Percentiles rank a stretch among this genome's conserved stretches.
Conservation (phyloP, 257 asterid species). For the Jacaranda copaia region DNA sequence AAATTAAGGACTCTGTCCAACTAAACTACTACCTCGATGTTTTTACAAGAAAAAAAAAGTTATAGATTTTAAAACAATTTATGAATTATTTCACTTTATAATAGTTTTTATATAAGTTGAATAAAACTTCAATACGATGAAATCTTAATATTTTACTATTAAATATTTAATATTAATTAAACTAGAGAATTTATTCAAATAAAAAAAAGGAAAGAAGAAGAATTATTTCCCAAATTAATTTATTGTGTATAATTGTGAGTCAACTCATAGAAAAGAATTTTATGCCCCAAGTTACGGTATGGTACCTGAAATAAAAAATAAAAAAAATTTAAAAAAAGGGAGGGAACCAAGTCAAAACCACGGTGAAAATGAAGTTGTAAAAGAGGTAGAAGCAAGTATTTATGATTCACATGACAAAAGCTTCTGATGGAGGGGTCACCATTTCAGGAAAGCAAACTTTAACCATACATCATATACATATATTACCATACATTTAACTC, state of each 20-base stretch:
- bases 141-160: no score
- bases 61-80: no score
- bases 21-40: no score
- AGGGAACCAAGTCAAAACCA: not conserved
- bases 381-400: constrained; percentile 27
- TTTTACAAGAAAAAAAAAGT: no score
- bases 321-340: not conserved
- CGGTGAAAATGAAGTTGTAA: not conserved
- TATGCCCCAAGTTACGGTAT: not conserved
- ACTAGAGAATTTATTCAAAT: no score
- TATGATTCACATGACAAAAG: constrained; percentile 29
- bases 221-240: not conserved
- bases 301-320: not conserved
- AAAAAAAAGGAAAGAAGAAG: no score
- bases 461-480: constrained; percentile 18
- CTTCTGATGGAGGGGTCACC: not conserved
- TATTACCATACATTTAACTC: no score
- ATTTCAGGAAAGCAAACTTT: constrained; percentile 18
- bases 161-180: no score
- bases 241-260: not conserved
- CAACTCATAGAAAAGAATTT: not conserved
- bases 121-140: no score
- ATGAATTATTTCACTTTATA: no score
- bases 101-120: no score
- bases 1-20: no score